phyloP scores from a whole-genome alignment of 148 eudicot species.

The Amaranthus cruentus region DNA sequence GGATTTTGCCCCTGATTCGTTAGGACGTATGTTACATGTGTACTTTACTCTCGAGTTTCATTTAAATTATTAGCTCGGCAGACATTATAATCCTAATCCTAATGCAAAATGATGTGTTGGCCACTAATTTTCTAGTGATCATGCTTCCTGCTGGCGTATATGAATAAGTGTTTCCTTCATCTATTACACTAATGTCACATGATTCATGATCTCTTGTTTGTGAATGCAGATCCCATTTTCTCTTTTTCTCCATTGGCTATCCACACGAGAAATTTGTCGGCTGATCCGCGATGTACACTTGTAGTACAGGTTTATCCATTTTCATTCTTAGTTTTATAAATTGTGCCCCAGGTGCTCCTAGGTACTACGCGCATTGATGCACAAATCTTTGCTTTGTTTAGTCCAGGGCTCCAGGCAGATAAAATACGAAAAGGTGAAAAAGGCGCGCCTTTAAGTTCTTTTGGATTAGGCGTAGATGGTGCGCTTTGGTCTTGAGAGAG shows the following conservation, averaged over 20 bases:
- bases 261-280: constrained; percentile 88
- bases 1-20: constrained; percentile 92
- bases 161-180: not conserved
- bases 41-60: not conserved
- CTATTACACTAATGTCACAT: not conserved
- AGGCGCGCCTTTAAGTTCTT: too few species aligned
- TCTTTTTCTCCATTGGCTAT: constrained; percentile 98
- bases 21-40: constrained; percentile 80
- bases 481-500: too few species aligned
- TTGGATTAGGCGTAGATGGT: too few species aligned
- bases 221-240: constrained; percentile 83
- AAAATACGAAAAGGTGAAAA: too few species aligned
- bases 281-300: constrained; percentile 90
- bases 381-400: too few species aligned
- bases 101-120: not conserved
- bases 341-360: too few species aligned
- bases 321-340: not conserved
- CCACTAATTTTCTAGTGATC: not conserved
- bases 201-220: not conserved
- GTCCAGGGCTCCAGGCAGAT: too few species aligned
- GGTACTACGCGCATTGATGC: too few species aligned
- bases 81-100: not conserved
- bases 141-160: not conserved
- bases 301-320: constrained; percentile 78
- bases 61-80: not conserved